Evolutionary conservation across 2,329 filamentous ascomycete genomes (phyloP).

Genomic region (Bipolaris cookei): DNA sequence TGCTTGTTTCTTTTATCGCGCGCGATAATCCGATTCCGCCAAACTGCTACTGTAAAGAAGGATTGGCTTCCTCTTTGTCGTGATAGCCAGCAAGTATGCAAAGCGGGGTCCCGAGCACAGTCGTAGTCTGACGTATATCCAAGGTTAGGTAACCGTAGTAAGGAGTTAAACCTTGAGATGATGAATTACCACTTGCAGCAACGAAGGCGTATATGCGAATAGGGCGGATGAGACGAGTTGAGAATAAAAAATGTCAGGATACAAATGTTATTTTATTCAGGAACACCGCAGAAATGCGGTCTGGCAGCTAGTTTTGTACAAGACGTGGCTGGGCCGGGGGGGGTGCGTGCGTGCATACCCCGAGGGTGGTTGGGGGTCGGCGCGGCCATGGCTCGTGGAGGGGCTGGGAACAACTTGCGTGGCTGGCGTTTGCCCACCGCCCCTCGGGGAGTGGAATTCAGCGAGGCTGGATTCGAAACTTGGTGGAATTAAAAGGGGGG

Average conservation of each 20-base stretch:
- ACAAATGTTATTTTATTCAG: background rate
- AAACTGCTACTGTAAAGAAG: no score
- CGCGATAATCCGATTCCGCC: no score
- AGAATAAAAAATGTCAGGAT: background rate
- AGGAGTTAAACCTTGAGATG: no score
- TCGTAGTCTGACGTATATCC: background rate
- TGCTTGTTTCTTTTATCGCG: background rate
- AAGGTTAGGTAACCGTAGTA: background rate
- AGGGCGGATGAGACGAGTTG: background rate
- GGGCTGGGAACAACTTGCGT: constrained; percentile 15
- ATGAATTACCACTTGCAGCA: background rate
- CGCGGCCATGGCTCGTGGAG: constrained; percentile 13
- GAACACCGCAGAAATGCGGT: constrained; percentile 17
- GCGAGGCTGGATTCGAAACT: constrained; percentile 27
- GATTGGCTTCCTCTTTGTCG: no score
- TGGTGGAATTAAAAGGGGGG: background rate
- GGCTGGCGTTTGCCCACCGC: constrained; percentile 12
- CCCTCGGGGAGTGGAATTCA: background rate
- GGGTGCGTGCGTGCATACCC: constrained; percentile 23
- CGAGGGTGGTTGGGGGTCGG: constrained; percentile 32
- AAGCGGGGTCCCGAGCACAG: no score
- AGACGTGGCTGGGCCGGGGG: constrained; percentile 17
- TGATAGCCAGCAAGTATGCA: no score
- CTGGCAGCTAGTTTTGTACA: constrained; percentile 40
- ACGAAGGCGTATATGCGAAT: background rate